These are phyloP conservation scores for Trichomonas gallinae DNA, from an alignment of 208 protist species.

Conservation along the genomic window DNA sequence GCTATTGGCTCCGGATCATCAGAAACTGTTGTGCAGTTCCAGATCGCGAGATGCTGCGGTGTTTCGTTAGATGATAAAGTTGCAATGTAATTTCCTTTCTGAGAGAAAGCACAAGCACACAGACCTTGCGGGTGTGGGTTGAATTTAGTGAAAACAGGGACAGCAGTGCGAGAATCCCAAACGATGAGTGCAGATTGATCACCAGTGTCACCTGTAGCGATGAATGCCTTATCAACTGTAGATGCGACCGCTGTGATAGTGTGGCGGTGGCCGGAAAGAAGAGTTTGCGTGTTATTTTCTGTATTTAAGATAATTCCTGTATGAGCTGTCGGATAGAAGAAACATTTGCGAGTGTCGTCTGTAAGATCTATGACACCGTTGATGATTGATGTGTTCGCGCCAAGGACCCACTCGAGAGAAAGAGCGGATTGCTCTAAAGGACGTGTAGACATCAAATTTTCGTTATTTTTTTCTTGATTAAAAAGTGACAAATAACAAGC, in stretches of 20 bases:
- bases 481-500: neutral
- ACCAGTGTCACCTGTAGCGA: neutral
- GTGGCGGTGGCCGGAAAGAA: neutral
- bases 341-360: neutral
- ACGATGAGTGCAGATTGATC: neutral
- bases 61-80: neutral
- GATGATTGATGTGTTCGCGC: conserved; percentile 9
- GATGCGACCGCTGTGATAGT: neutral
- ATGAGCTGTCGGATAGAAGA: conserved; percentile 15
- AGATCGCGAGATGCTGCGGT: neutral
- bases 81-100: neutral
- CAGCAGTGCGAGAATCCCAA: conserved; percentile 14
- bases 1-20: neutral
- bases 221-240: neutral
- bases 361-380: neutral
- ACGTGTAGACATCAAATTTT: neutral
- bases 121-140: neutral
- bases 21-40: neutral
- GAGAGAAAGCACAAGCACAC: neutral
- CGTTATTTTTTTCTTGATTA: neutral
- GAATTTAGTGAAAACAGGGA: neutral
- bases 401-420: conserved; percentile 8
- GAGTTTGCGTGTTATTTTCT: neutral
- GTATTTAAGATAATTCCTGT: neutral
- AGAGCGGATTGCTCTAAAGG: conserved; percentile 15